A percentile compares a stretch with the other conserved stretches of the same genome.
These are phyloP conservation scores for Aureobasidium musti DNA, from an alignment of 2,329 filamentous ascomycete genomes.

Conservation along the genomic window DNA sequence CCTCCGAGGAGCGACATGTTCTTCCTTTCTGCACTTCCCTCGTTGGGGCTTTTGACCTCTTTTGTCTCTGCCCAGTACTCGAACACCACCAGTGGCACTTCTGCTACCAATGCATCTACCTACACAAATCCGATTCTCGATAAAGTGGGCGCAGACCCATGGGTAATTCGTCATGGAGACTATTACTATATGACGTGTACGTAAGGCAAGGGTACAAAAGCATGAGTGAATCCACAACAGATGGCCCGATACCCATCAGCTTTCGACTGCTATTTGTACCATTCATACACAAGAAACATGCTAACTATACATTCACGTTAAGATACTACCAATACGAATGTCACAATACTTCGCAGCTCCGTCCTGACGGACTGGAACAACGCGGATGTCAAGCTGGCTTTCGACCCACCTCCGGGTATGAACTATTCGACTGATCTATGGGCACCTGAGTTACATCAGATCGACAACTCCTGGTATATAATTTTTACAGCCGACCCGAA, in stretches of 20 bases:
- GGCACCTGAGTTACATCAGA: slow-evolving; percentile 55
- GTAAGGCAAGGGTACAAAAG: no score
- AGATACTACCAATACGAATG: slow-evolving; percentile 48
- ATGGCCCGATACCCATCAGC: no score
- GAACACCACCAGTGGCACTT: neutral
- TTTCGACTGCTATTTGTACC: no score
- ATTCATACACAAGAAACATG: no score
- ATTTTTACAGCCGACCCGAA: slow-evolving; percentile 57
- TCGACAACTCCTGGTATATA: slow-evolving; percentile 53
- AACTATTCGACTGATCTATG: slow-evolving; percentile 54
- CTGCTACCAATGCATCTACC: slow-evolving; percentile 36
- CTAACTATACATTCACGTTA: no score
- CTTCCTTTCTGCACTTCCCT: neutral
- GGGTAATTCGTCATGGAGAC: slow-evolving; percentile 47
- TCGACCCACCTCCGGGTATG: slow-evolving; percentile 45
- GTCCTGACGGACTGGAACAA: slow-evolving; percentile 49
- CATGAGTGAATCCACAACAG: no score
- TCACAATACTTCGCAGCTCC: slow-evolving; percentile 48
- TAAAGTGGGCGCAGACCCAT: slow-evolving; percentile 49
- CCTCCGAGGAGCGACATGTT: neutral
- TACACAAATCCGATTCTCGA: slow-evolving; percentile 51
- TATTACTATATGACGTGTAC: slow-evolving; percentile 53
- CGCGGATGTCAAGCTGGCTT: slow-evolving; percentile 49
- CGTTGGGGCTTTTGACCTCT: neutral
- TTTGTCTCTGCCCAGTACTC: slow-evolving; percentile 9